Evolutionary conservation across 2,329 filamentous ascomycete species (phyloP).

Genomic region (Thielaviopsis ethacetica): DNA sequence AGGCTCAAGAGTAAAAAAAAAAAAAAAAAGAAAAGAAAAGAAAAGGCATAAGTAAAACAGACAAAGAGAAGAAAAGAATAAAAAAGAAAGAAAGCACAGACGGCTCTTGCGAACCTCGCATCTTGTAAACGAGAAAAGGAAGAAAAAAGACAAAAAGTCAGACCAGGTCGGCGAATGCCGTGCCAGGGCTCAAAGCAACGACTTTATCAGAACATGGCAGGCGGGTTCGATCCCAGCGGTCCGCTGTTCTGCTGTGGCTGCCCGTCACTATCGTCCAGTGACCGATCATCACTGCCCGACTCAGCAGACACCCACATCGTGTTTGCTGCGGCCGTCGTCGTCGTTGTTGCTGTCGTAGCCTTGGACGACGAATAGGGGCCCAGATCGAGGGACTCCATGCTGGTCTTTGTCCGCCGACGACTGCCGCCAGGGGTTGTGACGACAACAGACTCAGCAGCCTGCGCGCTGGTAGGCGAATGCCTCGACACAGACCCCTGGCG

Average conservation of each 20-base stretch:
- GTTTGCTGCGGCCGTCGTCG: background rate
- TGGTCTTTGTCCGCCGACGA: background rate
- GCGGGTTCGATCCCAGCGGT: slow-evolving; percentile 7
- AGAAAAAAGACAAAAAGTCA: background rate
- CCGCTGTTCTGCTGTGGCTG: slow-evolving; percentile 7
- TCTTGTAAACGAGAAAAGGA: background rate
- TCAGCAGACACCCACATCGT: background rate
- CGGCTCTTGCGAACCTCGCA: too few species aligned
- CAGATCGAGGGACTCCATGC: background rate
- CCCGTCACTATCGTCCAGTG: slow-evolving; percentile 1
- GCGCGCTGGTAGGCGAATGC: background rate
- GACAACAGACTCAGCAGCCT: background rate
- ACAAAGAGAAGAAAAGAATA: background rate
- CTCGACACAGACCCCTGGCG: background rate
- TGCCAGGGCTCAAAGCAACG: too few species aligned
- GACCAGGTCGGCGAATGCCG: background rate
- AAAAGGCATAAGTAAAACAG: background rate
- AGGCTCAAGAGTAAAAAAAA: background rate
- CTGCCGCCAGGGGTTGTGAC: background rate
- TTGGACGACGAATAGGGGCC: background rate
- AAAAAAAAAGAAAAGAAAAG: background rate
- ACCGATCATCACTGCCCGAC: background rate
- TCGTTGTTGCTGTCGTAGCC: too few species aligned
- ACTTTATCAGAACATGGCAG: background rate
- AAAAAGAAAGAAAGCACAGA: background rate